Base-by-base conservation (phyloP, 768 basidiomycete species). In the Suillus alpinus region DNA sequence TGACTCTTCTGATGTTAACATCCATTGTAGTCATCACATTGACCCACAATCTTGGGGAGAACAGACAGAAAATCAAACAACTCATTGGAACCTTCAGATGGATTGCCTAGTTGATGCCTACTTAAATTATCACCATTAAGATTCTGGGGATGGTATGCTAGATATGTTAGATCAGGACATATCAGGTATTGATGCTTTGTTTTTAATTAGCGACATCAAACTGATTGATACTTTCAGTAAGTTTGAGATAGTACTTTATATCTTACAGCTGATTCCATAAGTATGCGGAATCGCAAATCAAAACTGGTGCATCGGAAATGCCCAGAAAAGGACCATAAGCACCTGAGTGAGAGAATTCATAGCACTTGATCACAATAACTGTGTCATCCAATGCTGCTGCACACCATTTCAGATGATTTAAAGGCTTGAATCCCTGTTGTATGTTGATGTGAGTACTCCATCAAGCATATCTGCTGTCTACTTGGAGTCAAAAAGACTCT, bases 361-460 rank as follows among this genome's bases (percentile, higher is more conserved):
- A 31, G 31, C 6, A 6, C 6, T 31, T 31, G 31, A 31, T 31
- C 31, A 31, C 31, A 31, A 31, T 6, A 31, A 31, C 31, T 31
- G 31, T 31, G 31, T 31, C 6, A 6, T 31, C 31, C 31, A 31
- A 62, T 58, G 50, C 57, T 49, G 34, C 14, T n/a, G 9, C 41
- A n/a, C 16, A 43, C 32, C 6, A 16, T 62, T 23, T 59, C 62
- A 37, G n/a, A 16, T 13, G 61, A 65, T 43, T 46, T 68, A 53
- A 68, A 69, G 37, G 65, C 60, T 36, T 41, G 60, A 9, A 66
- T 70, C 31, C 65, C 66, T 6, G 39, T 63, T n/a, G 58, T 70
- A 16, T 58, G 60, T 60, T n/a, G 63, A 14, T 58, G 57, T 7
- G 50, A 57, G 29, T 60, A 61, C 55, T 58, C 23, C 23, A 51